Base-by-base conservation (phyloP, 73 alveolate species). In the Paramecium caudatum region DNA sequence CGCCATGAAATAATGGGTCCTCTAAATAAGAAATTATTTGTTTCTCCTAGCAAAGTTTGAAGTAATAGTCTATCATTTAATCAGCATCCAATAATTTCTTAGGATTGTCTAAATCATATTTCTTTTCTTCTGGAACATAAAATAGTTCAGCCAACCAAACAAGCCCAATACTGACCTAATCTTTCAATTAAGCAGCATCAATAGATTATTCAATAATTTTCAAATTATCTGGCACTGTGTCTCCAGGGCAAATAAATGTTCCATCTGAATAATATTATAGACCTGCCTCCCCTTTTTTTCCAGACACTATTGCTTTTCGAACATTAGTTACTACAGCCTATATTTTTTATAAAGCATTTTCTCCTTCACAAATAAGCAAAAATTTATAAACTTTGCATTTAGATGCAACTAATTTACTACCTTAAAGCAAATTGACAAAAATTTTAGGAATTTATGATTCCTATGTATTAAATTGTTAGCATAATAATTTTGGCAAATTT, bases 221-320 rank as follows among this genome's bases (percentile, higher is more conserved):
- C 12, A 86, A 16, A 86, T 86, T 86, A 63, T 86, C 93, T 43
- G 47, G 45, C 3, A 86, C 34, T 2, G 93, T 45, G 65, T 86
- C 93, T 3, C 61, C 93, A 10, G 93, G 82, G 32, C 82, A 70
- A 7, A 86, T 86, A 62, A 86, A 62, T 0, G 93, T 86, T 7
- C 93, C 93, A 86, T 86, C 93, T 13, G 37, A 25, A 65, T 86
- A 78, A 46, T 4, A 86, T 36, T 62, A 43, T 23, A 86, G 68
- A 3, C 82, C 93, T 3, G 93, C 93, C 46, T 86, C 93, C 27
- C 93, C 93, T 39, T 62, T 62, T 63, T 86, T 86, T 15, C 93
- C 93, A 17, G 63, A 41, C 39, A 78, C 39, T 8, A 86, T 86
- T 12, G 88, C 46, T 50, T 86, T 86, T 63, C 45, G 61, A 21